phyloP scores from a whole-genome alignment of 352 stramenopile genomes.

The Globisporangium middletonii region DNA sequence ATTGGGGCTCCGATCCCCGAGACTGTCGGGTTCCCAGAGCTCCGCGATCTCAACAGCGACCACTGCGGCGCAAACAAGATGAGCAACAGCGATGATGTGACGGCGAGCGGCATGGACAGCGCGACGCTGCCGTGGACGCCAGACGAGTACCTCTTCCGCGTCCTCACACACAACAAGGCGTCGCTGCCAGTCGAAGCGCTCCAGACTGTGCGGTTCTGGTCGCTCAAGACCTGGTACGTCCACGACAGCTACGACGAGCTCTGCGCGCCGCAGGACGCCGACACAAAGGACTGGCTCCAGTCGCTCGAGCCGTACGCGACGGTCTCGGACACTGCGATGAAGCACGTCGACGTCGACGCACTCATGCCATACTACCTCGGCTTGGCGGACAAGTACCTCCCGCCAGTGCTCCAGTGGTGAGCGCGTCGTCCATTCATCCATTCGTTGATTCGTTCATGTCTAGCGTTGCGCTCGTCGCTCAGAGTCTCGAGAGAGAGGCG shows the following conservation, averaged over 20 bases:
- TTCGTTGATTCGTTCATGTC: too few relatives aligned
- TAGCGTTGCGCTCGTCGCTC: neutral
- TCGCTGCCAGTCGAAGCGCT: constrained; percentile 60
- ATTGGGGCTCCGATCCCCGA: constrained; percentile 50
- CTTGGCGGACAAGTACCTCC: constrained; percentile 71
- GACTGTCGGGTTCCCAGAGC: constrained; percentile 46
- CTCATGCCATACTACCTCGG: constrained; percentile 61
- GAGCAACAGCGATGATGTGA: neutral
- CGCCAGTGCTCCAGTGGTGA: constrained; percentile 66
- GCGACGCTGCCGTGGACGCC: constrained; percentile 62
- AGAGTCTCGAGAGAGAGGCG: neutral
- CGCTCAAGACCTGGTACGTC: constrained; percentile 61
- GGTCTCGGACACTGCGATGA: constrained; percentile 35
- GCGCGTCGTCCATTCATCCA: too few relatives aligned
- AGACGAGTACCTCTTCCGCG: constrained; percentile 70
- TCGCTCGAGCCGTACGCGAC: constrained; percentile 29
- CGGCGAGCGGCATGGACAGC: constrained; percentile 29
- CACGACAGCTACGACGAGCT: constrained; percentile 49
- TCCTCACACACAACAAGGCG: constrained; percentile 58
- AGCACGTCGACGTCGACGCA: constrained; percentile 27
- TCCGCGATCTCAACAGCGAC: constrained; percentile 65
- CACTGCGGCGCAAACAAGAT: constrained; percentile 19
- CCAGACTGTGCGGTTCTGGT: constrained; percentile 64
- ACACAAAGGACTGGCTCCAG: constrained; percentile 68
- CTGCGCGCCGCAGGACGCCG: constrained; percentile 33